These are phyloP conservation scores for Cordyceps cateniannulata DNA, from an alignment of 2,329 filamentous ascomycete genomes.

Conservation along the genomic window DNA sequence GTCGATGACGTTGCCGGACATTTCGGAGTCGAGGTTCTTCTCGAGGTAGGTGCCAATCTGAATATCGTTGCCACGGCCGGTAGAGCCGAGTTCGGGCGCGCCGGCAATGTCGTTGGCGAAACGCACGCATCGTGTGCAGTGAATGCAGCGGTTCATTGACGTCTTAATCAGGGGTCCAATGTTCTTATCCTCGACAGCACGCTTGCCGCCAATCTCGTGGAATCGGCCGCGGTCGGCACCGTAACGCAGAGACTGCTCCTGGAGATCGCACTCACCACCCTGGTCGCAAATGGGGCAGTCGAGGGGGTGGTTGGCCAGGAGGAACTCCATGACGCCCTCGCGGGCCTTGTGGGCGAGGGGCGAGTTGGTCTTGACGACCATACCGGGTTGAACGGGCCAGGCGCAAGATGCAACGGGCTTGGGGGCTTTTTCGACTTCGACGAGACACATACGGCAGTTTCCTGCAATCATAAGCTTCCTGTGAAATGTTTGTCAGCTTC, in stretches of 20 bases:
- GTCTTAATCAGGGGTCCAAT: slow-evolving; percentile 98
- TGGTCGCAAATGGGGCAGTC: slow-evolving; percentile 98
- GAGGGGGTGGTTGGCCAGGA: slow-evolving; percentile 91
- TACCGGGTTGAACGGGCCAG: slow-evolving; percentile 96
- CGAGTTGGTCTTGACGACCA: slow-evolving; percentile 99
- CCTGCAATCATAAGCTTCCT: slow-evolving; percentile 98
- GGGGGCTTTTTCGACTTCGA: slow-evolving; percentile 92
- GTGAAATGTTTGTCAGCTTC: slow-evolving; percentile 33
- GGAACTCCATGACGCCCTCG: slow-evolving; percentile 98
- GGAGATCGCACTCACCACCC: slow-evolving; percentile 96
- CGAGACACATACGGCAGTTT: slow-evolving; percentile 99
- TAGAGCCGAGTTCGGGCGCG: slow-evolving; percentile 89
- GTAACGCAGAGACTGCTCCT: slow-evolving; percentile 99
- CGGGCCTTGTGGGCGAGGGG: slow-evolving; percentile 94
- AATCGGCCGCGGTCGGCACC: slow-evolving; percentile 93
- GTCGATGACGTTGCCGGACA: slow-evolving; percentile 97
- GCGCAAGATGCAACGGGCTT: slow-evolving; percentile 98
- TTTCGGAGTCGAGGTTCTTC: slow-evolving; percentile 84
- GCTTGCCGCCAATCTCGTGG: slow-evolving; percentile 92
- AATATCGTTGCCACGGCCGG: slow-evolving; percentile 91
- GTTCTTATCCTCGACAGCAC: slow-evolving; percentile 98
- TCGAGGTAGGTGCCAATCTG: slow-evolving; percentile 98
- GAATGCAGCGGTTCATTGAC: slow-evolving; percentile 99
- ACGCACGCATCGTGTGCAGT: slow-evolving; percentile 95
- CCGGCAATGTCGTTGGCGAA: slow-evolving; percentile 97